A percentile compares a stretch with the other conserved stretches of the same genome.
phyloP scores from a whole-genome alignment of 768 basidiomycete species.

The Dentipellis sp. region DNA sequence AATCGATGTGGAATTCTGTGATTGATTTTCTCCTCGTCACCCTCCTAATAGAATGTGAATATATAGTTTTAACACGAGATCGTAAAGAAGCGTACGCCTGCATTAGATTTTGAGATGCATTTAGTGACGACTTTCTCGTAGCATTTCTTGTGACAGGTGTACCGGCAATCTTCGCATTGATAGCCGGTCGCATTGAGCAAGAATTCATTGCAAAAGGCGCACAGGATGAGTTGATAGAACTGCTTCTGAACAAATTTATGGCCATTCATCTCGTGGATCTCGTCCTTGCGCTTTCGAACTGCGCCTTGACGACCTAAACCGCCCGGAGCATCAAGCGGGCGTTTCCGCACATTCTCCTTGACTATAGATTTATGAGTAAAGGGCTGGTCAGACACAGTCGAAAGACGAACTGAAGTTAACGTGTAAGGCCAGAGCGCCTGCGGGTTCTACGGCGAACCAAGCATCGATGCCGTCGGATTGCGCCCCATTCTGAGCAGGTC shows the following conservation, averaged over 20 bases:
- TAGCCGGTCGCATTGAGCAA: conserved; percentile 95
- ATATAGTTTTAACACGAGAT: background rate
- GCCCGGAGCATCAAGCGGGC: conserved; percentile 84
- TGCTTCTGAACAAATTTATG: conserved; percentile 96
- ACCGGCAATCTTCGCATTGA: conserved; percentile 98
- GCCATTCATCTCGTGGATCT: conserved; percentile 99
- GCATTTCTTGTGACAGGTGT: conserved; percentile 98
- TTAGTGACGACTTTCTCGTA: conserved; percentile 99
- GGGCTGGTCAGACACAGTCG: conserved; percentile 4
- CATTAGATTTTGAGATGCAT: conserved; percentile 95
- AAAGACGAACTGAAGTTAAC: conserved; percentile 80
- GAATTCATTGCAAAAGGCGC: conserved; percentile 97
- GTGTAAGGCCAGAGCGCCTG: conserved; percentile 82
- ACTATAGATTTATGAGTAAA: conserved; percentile 37
- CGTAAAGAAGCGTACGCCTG: conserved; percentile 56
- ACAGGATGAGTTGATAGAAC: conserved; percentile 98
- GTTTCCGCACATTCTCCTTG: conserved; percentile 95
- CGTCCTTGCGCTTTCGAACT: conserved; percentile 93
- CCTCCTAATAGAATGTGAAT: conserved; percentile 45
- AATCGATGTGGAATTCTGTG: conserved; percentile 99
- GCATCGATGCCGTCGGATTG: conserved; percentile 79
- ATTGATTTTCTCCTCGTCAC: conserved; percentile 97
- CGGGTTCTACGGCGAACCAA: conserved; percentile 97
- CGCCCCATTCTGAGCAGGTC: background rate
- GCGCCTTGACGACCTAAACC: conserved; percentile 97